phyloP scores from a whole-genome alignment of 192 early-diverging fungal species.

The Physocladia obscura region DNA sequence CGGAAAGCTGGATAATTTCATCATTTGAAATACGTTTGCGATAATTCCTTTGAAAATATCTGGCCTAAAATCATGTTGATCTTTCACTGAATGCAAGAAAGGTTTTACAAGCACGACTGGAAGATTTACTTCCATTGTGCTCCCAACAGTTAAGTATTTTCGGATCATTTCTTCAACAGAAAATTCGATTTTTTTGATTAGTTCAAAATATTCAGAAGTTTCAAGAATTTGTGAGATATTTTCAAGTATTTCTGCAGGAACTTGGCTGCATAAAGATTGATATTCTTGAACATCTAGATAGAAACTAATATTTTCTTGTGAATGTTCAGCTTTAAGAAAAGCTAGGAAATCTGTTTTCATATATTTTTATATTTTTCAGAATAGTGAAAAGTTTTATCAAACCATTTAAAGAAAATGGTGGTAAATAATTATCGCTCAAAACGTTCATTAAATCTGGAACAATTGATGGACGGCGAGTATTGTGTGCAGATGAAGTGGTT shows the following conservation, averaged over 20 bases:
- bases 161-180: neutral
- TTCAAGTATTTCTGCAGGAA: neutral
- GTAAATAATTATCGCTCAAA: neutral
- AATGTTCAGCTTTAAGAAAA: conserved; percentile 8
- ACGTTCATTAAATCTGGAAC: conserved; percentile 4
- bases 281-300: conserved; percentile 3
- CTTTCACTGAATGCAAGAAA: neutral
- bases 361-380: neutral
- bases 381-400: neutral
- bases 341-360: neutral
- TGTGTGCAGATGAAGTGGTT: too few relatives aligned
- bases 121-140: conserved; percentile 29
- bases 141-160: neutral
- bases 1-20: conserved; percentile 29
- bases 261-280: conserved; percentile 7
- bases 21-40: conserved; percentile 25
- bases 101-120: conserved; percentile 15
- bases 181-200: neutral
- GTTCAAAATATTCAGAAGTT: neutral
- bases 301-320: conserved; percentile 6
- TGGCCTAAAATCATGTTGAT: conserved; percentile 20
- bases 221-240: neutral
- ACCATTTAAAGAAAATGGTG: conserved; percentile 4
- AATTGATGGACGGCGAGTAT: too few relatives aligned
- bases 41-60: conserved; percentile 26